Evolutionary conservation across 2,329 filamentous ascomycete species (phyloP).

Genomic region (Seiridium unicorne): DNA sequence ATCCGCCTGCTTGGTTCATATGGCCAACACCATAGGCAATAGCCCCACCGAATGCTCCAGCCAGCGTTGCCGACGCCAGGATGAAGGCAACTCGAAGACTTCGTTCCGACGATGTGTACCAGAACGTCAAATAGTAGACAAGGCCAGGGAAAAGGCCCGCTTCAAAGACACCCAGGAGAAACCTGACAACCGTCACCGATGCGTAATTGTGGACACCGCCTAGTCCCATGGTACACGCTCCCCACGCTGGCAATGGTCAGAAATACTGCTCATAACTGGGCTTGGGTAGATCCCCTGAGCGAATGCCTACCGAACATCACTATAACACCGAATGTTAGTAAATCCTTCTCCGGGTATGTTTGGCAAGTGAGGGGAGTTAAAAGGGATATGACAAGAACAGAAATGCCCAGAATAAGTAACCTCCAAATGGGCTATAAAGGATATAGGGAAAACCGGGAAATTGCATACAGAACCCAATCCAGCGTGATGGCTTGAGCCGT

Average conservation of each 20-base stretch:
- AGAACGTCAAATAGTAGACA: constrained; percentile 65
- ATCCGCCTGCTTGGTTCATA: constrained; percentile 62
- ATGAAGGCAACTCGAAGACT: constrained; percentile 67
- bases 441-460: too few species aligned
- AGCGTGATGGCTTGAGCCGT: constrained; percentile 56
- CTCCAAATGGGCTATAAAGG: too few species aligned
- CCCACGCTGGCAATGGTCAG: constrained; percentile 46
- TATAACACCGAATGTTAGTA: too few species aligned
- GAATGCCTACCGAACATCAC: not conserved
- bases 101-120: constrained; percentile 67
- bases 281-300: not conserved
- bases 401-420: too few species aligned
- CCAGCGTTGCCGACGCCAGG: constrained; percentile 64
- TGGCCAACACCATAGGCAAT: constrained; percentile 71
- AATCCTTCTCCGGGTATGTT: too few species aligned
- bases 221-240: constrained; percentile 35
- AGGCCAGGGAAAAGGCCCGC: constrained; percentile 66
- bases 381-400: too few species aligned
- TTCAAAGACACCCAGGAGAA: constrained; percentile 66
- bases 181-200: constrained; percentile 59
- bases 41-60: constrained; percentile 71
- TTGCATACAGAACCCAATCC: constrained; percentile 60
- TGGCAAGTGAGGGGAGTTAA: too few species aligned
- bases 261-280: constrained; percentile 35
- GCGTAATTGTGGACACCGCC: constrained; percentile 60